Conservation (phyloP, 176 grass and related monocot genomes). For the Juncus effusus region DNA sequence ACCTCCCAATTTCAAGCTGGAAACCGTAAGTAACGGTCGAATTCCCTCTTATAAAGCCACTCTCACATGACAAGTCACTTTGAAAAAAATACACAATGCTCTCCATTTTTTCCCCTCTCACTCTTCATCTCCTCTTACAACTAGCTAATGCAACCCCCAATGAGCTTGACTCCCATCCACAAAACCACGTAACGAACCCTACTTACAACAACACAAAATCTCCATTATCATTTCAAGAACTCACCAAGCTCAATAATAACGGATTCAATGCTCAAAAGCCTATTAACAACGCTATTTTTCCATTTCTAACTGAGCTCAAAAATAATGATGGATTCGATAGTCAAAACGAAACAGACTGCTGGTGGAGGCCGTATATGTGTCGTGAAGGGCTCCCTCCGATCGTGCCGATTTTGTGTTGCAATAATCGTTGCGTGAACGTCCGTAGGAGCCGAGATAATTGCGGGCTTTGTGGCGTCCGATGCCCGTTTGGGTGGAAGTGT, state of each 20-base stretch:
- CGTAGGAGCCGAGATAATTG: slow-evolving; percentile 20
- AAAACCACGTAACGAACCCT: slow-evolving; percentile 1
- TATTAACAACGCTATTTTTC: neutral
- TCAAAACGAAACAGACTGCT: neutral
- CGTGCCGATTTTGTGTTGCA: slow-evolving; percentile 17
- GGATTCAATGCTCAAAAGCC: neutral
- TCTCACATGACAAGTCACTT: neutral
- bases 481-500: slow-evolving; percentile 30
- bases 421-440: slow-evolving; percentile 22
- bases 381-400: slow-evolving; percentile 8
- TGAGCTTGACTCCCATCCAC: slow-evolving; percentile 5
- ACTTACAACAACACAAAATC: neutral
- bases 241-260: slow-evolving; percentile 1
- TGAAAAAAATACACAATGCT: neutral
- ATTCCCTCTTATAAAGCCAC: neutral
- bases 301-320: too few relatives aligned
- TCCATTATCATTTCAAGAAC: neutral
- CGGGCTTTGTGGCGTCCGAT: slow-evolving; percentile 25
- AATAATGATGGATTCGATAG: too few relatives aligned
- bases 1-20: slow-evolving; percentile 16
- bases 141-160: neutral
- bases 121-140: neutral
- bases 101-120: neutral
- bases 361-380: slow-evolving; percentile 24
- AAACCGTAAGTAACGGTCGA: slow-evolving; percentile 24